These are phyloP conservation scores for Fusarium heterosporum DNA, from an alignment of 2,329 filamentous ascomycete species.

Conservation along the genomic window DNA sequence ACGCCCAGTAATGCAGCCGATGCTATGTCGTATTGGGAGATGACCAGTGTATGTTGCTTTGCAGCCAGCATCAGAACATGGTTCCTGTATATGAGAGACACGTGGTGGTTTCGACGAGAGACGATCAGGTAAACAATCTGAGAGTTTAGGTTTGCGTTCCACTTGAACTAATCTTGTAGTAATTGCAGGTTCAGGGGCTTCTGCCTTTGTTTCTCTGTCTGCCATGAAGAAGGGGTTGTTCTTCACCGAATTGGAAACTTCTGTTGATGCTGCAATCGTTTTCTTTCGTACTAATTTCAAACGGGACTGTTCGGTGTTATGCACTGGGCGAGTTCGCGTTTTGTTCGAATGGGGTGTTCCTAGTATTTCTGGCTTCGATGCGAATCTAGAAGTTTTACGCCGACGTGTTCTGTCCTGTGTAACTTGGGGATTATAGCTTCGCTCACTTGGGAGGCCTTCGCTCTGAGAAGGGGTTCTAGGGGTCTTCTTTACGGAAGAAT, in stretches of 20 bases:
- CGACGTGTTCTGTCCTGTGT: slow-evolving; percentile 10
- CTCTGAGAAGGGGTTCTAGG: slow-evolving; percentile 4
- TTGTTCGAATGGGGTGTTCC: slow-evolving; percentile 16
- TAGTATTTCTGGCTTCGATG: slow-evolving; percentile 22
- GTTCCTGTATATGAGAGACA: slow-evolving; percentile 21
- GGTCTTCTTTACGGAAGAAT: slow-evolving; percentile 9
- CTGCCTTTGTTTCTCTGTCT: slow-evolving; percentile 44
- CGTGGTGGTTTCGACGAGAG: slow-evolving; percentile 22
- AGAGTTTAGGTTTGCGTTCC: slow-evolving; percentile 38
- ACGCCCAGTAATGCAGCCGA: slow-evolving; percentile 46
- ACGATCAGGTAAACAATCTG: slow-evolving; percentile 49
- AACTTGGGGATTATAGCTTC: slow-evolving; percentile 2
- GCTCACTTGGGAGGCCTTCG: slow-evolving; percentile 3
- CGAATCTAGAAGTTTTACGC: slow-evolving; percentile 21
- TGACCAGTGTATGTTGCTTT: slow-evolving; percentile 45
- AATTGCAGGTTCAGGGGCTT: slow-evolving; percentile 39
- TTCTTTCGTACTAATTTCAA: slow-evolving; percentile 22
- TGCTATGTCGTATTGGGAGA: slow-evolving; percentile 50
- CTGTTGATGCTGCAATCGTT: slow-evolving; percentile 22
- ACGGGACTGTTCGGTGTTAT: slow-evolving; percentile 4
- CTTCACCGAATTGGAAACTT: slow-evolving; percentile 36
- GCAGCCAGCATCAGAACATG: slow-evolving; percentile 48
- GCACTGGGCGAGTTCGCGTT: slow-evolving; percentile 15
- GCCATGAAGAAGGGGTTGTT: slow-evolving; percentile 52
- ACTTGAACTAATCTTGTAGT: slow-evolving; percentile 37